Evolutionary conservation across 2,329 filamentous ascomycete species (phyloP), one percentile per base, ranked within the genome.

Genomic region (Penicillium hesseltinei): DNA sequence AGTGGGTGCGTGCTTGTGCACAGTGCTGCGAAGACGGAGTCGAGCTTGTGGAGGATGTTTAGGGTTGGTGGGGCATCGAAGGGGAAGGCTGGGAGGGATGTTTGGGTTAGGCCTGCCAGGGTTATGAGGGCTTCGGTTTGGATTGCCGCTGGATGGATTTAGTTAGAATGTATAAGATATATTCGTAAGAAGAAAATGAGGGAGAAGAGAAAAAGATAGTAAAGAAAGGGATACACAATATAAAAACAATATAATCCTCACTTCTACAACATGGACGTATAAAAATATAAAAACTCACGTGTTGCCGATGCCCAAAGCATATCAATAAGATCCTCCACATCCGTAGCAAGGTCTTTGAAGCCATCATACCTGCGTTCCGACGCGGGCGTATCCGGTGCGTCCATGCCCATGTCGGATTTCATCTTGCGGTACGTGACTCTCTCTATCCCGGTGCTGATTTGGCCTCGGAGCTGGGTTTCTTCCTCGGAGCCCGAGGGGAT

Each of bases 221-320:
- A 27, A 27, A 17, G 35, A 38, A 38, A 19, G 6, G 17, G 4
- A 38, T 10, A 40, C 10, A 19, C 3, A 23, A 23, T 13, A n/a
- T 23, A 19, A 11, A 11, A 21, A 13, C 23, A 27, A 29, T 40
- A 21, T 21, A 2, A 29, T 8, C n/a, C 5, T 35, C 25, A 8
- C 45, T 47, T 35, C 13, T 46, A 46, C 29, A 46, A 5, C 19
- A 7, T 33, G 11, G 10, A 35, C n/a, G 19, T 25, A 29, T 27
- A 3, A 39, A 39, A 25, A 36, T 25, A 36, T 53, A 42, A 23
- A 23, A 4, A 81, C 90, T 71, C 80, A 92, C 91, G 91, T 23
- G 92, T 96, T 10, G 89, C 91, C 31, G 88, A 91, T 23, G 91
- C 83, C 93, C 93, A 97, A 5, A 96, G 76, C 8, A 95, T 83